Base-by-base conservation (phyloP, 306 rosid species). In the Gillenia trifoliata region DNA sequence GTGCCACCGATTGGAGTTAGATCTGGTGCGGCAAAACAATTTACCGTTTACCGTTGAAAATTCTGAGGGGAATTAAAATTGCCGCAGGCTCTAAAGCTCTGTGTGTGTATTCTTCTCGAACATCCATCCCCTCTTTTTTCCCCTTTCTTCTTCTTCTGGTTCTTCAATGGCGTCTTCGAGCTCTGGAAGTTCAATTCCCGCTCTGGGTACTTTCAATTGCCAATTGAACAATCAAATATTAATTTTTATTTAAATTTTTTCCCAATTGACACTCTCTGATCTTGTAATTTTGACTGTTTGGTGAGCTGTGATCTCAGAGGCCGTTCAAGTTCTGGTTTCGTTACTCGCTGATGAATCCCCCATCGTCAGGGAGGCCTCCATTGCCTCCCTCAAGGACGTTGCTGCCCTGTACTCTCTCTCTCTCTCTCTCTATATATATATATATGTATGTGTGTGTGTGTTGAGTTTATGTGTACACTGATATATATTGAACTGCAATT, bases 311-410 rank as follows among this genome's bases (percentile, higher is more conserved):
- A 65, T 50, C 64, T 47, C 93, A 93, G 98, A 93, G 74, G 97
- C 97, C 17, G 91, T 93, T 31, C 96, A 91, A 75, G 89, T 93
- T 85, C 86, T 93, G 55, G 92, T 93, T 30, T 84, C 97, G 16
- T 83, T 82, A 40, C 88, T 93, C 23, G 89, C 96, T 4, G 98
- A 93, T 75, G 98, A 91, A 74, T 88, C 97, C 67, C 76, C 90
- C 20, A 26, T 84, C 45, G 98, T 93, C 71, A 80, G 97, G 77
- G 84, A 85, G 72, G 89, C 96, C 28, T 89, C 97, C 84, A 83
- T 87, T 86, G 87, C 91, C 61, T 88, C 98, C 60, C 98, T 93
- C 81, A 81, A 88, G 73, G 92, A 88, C 81, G 83, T 93, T 47
- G 89, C 92, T 50, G 73, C 91, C 3, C 77, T 93, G 98, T 93